These are phyloP conservation scores for Melanomma pulvis-pyrius DNA, from an alignment of 495 filamentous ascomycete species.

Conservation along the genomic window DNA sequence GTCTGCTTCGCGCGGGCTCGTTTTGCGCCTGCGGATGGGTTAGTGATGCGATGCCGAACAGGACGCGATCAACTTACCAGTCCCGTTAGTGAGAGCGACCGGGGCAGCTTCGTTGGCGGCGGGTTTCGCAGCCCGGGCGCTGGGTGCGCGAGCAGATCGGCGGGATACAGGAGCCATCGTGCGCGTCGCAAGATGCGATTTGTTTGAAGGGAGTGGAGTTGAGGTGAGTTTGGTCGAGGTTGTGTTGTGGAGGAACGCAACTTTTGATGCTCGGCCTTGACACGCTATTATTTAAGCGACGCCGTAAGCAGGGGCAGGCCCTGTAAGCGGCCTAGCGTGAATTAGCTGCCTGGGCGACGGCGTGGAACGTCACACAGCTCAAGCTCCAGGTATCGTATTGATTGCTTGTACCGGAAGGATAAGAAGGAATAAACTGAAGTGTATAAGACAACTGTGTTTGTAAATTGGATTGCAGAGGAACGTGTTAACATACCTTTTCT, in stretches of 20 bases:
- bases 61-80: not conserved
- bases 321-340: not conserved
- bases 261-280: not conserved
- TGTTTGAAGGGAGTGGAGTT: not conserved
- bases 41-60: not conserved
- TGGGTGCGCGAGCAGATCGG: slow-evolving; percentile 1
- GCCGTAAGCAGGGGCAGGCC: not conserved
- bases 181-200: not conserved
- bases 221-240: not conserved
- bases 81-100: slow-evolving; percentile 8
- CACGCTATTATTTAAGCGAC: not conserved
- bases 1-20: not conserved
- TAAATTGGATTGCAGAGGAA: too few species aligned
- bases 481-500: too few species aligned
- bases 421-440: too few species aligned
- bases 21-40: not conserved
- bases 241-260: not conserved
- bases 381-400: not conserved
- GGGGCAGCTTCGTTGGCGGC: not conserved
- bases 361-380: not conserved
- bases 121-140: not conserved
- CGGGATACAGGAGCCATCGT: slow-evolving; percentile 10
- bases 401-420: too few species aligned
- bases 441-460: too few species aligned
- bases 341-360: not conserved